phyloP scores from a whole-genome alignment of 306 rosid genomes.

The Cicer judaicum region DNA sequence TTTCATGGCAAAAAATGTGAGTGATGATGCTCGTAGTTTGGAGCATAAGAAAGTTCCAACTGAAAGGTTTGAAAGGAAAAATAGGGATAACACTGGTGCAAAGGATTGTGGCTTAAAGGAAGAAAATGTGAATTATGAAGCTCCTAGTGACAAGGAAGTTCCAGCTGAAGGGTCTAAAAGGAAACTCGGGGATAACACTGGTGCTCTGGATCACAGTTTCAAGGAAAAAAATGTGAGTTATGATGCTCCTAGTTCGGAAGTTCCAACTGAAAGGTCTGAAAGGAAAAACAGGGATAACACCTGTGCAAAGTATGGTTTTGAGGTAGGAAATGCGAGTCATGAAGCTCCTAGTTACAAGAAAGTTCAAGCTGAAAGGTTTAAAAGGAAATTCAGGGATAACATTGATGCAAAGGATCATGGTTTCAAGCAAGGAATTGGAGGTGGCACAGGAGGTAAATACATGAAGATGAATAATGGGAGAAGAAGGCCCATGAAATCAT shows the following conservation, averaged over 20 bases:
- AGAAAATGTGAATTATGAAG: conserved; percentile 1
- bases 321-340: neutral
- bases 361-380: conserved; percentile 3
- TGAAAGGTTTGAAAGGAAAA: conserved; percentile 8
- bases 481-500: conserved; percentile 33
- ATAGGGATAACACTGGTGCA: neutral
- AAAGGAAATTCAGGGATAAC: conserved; percentile 27
- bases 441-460: conserved; percentile 11
- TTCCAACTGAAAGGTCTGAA: conserved; percentile 17
- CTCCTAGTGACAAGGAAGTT: conserved; percentile 14
- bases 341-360: neutral
- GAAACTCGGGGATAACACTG: conserved; percentile 8
- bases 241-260: neutral
- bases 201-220: conserved; percentile 4
- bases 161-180: neutral
- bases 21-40: neutral
- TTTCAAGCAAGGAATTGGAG: conserved; percentile 15
- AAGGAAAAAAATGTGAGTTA: conserved; percentile 8
- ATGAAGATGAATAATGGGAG: conserved; percentile 14
- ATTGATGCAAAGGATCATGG: neutral
- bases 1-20: neutral
- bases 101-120: conserved; percentile 5
- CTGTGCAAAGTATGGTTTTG: neutral
- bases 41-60: neutral
- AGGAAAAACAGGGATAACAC: conserved; percentile 15